A percentile compares a stretch with the other conserved stretches of the same genome.
These are phyloP conservation scores for Acorus gramineus DNA, from an alignment of 106 monocot species.

Conservation along the genomic window DNA sequence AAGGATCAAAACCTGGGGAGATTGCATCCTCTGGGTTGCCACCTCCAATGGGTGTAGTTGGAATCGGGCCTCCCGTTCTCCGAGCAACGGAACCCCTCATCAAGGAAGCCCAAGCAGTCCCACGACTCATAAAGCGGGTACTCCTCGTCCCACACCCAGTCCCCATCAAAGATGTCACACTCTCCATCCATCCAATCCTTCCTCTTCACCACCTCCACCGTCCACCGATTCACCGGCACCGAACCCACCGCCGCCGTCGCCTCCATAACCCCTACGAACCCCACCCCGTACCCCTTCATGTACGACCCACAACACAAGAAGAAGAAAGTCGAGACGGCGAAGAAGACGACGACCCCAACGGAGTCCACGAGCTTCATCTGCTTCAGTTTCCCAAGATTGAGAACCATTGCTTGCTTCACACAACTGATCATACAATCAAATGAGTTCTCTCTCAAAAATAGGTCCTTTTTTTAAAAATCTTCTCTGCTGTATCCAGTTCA, in stretches of 20 bases:
- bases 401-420: too few relatives aligned
- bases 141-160: slow-evolving; percentile 52
- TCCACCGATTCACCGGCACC: not conserved
- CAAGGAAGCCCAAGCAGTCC: slow-evolving; percentile 37
- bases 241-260: not conserved
- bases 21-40: slow-evolving; percentile 43
- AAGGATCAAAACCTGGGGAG: slow-evolving; percentile 35
- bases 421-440: too few relatives aligned
- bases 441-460: too few relatives aligned
- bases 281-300: too few relatives aligned
- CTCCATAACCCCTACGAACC: too few relatives aligned
- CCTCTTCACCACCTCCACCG: not conserved
- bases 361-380: too few relatives aligned
- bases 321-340: too few relatives aligned
- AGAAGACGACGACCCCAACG: too few relatives aligned
- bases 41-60: slow-evolving; percentile 53
- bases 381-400: too few relatives aligned
- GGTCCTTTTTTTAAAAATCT: too few relatives aligned
- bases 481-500: too few relatives aligned
- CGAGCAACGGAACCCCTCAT: slow-evolving; percentile 53
- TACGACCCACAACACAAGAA: too few relatives aligned
- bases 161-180: slow-evolving; percentile 48
- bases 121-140: slow-evolving; percentile 44
- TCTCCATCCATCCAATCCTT: not conserved
- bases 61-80: slow-evolving; percentile 54